These are phyloP conservation scores for Aurantiochytrium sp. DNA, from an alignment of 108 stramenopile genomes.

Conservation along the genomic window DNA sequence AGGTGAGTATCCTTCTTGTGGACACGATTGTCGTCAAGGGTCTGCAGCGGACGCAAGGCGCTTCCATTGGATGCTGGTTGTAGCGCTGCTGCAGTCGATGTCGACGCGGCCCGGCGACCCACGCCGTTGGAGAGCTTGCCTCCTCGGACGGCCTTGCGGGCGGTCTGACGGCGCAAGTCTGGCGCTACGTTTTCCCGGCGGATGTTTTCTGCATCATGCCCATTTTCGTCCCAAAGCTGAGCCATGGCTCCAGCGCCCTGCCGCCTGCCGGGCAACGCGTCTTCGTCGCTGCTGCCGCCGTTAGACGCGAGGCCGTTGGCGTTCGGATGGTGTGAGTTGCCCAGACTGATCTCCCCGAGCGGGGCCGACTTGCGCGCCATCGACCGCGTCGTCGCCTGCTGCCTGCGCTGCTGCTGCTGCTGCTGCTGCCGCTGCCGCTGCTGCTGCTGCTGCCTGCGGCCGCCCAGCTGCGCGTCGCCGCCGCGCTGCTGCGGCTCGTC, in stretches of 20 bases:
- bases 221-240: neutral
- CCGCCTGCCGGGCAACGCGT: no score
- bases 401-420: no score
- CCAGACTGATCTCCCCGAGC: neutral
- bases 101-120: neutral
- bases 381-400: no score
- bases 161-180: neutral
- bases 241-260: no score
- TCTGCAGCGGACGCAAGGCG: neutral
- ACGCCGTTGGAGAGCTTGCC: neutral
- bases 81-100: neutral
- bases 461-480: no score
- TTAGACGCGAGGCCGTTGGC: neutral
- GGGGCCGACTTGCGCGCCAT: neutral
- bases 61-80: neutral
- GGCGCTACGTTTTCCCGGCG: neutral
- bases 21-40: neutral
- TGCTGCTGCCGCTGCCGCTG: no score
- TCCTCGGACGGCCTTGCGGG: conserved; percentile 1
- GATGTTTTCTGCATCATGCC: neutral
- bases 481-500: no score
- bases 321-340: neutral
- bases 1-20: no score
- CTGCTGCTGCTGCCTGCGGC: no score
- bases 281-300: neutral